A percentile compares a stretch with the other conserved stretches of the same genome.
These are phyloP conservation scores for Penicillium sp. DNA, from an alignment of 2,329 filamentous ascomycete genomes.

Conservation along the genomic window DNA sequence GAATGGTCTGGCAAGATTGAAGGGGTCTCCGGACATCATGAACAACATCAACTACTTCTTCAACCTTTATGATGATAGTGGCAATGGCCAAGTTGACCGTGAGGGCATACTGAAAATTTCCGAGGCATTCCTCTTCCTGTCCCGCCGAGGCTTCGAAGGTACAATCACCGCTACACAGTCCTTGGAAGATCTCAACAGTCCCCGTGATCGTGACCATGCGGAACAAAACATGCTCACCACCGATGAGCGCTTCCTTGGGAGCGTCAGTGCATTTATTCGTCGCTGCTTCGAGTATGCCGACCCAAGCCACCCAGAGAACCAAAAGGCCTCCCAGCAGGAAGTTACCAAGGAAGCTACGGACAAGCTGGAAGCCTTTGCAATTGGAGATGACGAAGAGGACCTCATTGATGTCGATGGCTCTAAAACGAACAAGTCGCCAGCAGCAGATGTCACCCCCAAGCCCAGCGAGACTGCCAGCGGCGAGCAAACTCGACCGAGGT, in stretches of 20 bases:
- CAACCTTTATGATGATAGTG: constrained; percentile 91
- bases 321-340: constrained; percentile 43
- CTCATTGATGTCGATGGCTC: constrained; percentile 45
- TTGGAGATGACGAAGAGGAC: constrained; percentile 69
- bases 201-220: constrained; percentile 38
- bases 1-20: constrained; percentile 84
- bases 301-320: constrained; percentile 75
- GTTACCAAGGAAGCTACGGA: constrained; percentile 35
- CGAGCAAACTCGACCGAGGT: constrained; percentile 62
- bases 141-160: constrained; percentile 81
- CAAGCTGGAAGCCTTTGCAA: constrained; percentile 67
- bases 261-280: constrained; percentile 92
- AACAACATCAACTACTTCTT: constrained; percentile 98
- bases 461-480: constrained; percentile 9
- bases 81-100: constrained; percentile 87
- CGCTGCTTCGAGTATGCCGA: constrained; percentile 98
- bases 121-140: constrained; percentile 90
- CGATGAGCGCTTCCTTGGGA: constrained; percentile 88
- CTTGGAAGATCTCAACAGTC: constrained; percentile 54
- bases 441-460: constrained; percentile 19
- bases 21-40: constrained; percentile 95
- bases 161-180: constrained; percentile 69
- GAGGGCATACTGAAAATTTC: constrained; percentile 95
- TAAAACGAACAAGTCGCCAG: constrained; percentile 31
- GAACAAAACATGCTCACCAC: constrained; percentile 59